These are phyloP conservation scores for Chaetothyriales sp. DNA, from an alignment of 2,329 filamentous ascomycete genomes.

Conservation along the genomic window DNA sequence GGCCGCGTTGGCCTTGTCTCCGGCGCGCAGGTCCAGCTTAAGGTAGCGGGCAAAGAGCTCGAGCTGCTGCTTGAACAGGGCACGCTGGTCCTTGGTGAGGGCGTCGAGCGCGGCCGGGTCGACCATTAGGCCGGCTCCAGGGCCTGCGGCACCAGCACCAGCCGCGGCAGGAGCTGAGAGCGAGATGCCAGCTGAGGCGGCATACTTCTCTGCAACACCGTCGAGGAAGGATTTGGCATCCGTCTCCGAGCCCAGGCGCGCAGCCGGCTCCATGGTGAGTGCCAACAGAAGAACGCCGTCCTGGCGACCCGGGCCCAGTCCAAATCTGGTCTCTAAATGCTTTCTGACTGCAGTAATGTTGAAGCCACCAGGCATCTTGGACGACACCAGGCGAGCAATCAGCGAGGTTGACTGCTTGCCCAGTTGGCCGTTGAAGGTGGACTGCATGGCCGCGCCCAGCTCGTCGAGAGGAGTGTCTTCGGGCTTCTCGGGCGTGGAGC, in stretches of 20 bases:
- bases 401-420: conserved; percentile 92
- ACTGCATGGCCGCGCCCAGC: conserved; percentile 85
- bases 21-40: conserved; percentile 91
- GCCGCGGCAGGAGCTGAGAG: conserved; percentile 57
- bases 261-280: conserved; percentile 79
- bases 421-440: conserved; percentile 95
- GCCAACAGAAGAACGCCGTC: conserved; percentile 79
- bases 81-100: conserved; percentile 87
- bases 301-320: conserved; percentile 69
- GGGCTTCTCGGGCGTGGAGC: conserved; percentile 92
- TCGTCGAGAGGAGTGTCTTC: conserved; percentile 96
- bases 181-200: conserved; percentile 64
- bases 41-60: conserved; percentile 90
- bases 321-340: conserved; percentile 89
- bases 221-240: conserved; percentile 92
- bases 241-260: conserved; percentile 73
- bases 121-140: conserved; percentile 89
- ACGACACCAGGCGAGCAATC: conserved; percentile 86
- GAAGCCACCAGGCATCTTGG: conserved; percentile 99
- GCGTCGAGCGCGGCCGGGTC: conserved; percentile 94
- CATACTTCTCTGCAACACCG: conserved; percentile 78
- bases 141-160: conserved; percentile 54
- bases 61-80: conserved; percentile 94
- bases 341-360: conserved; percentile 94
- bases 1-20: conserved; percentile 79